Evolutionary conservation across 2,329 filamentous ascomycete species (phyloP), one percentile per base, ranked within the genome.

Genomic region (Mariannaea elegans): DNA sequence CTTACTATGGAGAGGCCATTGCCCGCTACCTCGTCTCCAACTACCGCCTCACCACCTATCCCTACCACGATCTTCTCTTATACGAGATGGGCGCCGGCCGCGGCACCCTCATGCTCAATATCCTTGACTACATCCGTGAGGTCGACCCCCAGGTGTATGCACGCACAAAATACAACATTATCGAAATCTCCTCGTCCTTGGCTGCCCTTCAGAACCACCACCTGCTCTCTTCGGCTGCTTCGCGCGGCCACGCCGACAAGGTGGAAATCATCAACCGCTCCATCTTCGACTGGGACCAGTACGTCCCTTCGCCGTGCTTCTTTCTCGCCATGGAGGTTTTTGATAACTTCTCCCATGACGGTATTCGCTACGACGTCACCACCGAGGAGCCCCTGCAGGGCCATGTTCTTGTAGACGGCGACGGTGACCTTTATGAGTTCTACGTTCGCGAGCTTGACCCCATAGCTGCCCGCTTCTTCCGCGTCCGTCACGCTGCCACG

Each of bases 11-110:
- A 73, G 94, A 99, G 81, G 92, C 95, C 31, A 92, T 99, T 67
- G 95, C 94, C n/a, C 90, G 94, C 18, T 97, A 98, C 76, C 87
- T 99, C 42, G 89, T 98, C 67, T 90, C 92, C 67, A 97, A 99
- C 80, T 99, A 99, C 84, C 93, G 95, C 75, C 87, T 97, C 74
- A 92, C 92, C 42, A 87, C 93, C 56, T 98, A 95, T 75, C 95
- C 95, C 2, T 97, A 98, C 81, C 90, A 97, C 77, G 95, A 99
- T 77, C 86, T 99, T 51, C 92, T 97, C 70, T 96, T 99, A 76
- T 99, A 97, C 84, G 95, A 99, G 76, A 97, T 99, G 91, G 95
- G 95, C 51, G 95, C 95, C 36, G 95, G 95, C 70, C 94, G 97
- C 71, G 95, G 95, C 63, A 99, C 96, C 0, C 86, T 99, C 73